Evolutionary conservation across 331 rosid species (phyloP), one percentile per base, ranked within the genome.

Genomic region (Prunus yedoensis): DNA sequence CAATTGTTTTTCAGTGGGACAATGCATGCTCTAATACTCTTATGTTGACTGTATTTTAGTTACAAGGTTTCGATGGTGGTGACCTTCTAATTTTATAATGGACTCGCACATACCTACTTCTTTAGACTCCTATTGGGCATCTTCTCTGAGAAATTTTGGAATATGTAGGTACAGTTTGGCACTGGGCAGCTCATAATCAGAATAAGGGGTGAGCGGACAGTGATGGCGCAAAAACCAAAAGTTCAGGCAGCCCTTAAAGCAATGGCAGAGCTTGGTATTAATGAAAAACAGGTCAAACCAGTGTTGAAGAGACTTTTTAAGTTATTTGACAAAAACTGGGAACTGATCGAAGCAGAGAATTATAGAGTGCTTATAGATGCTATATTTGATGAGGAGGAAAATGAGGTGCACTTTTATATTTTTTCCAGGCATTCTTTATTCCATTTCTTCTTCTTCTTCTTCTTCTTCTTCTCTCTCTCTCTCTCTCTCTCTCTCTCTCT

Each of bases 341-440:
- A 82, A 47, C 92, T 95, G 18, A 95, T 95, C 47, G 99, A 95
- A 89, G 92, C 78, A 88, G 99, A 95, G 85, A 89, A 81, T 71
- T 95, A 90, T 73, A 84, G 97, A 84, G 97, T 66, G 85, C 90
- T 95, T 28, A 89, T 89, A 62, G 97, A 92, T 88, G 94, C 97
- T 45, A 88, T 95, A 71, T 92, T 95, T 68, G 97, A 95, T 18
- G 92, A 77, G 23, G 97, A 89, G 20, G 97, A 94, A 14, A 77
- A 52, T 56, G 56, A 82, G 98, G 98, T 90, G 20, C 73, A 53
- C 21, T 49, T 72, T 52, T 73, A 18, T 12, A n/a, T 30, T 18
- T 59, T 56, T 51, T 21, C 68, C 46, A 61, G 49, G 27, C 41
- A 27, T 28, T 74, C 45, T 28, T 18, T 47, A 38, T 66, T 74